Evolutionary conservation across 1,139 yeast species (phyloP), one percentile per base, ranked within the genome.

Genomic region (Barnettozyma hawaiiensis): DNA sequence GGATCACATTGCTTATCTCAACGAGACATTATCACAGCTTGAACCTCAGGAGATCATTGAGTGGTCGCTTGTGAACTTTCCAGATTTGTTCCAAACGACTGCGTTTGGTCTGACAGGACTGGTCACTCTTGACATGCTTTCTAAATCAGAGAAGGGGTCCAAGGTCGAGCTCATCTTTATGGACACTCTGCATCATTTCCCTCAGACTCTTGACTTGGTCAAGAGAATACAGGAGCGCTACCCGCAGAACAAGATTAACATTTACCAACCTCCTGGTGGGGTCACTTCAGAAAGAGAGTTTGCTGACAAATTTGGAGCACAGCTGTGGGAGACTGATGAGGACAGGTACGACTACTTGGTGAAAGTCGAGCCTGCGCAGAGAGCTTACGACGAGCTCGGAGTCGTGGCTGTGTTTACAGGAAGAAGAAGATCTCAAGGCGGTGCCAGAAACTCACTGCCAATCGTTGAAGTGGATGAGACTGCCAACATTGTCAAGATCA

Each of bases 71-170:
- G 63, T 75, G 22, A 86, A 95, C 0, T 81, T 90, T 56, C 96
- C 96, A 5, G 73, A 78, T 29, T 69, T 92, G 27, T 89, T 64
- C 59, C 98, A 92, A 63, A 89, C 96, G 3, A 87, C 97, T 0
- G 97, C 97, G 2, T 87, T 90, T 64, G 98, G 98, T 0, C 71
- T 92, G 34, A 85, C 96, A 1, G 98, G 98, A 0, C 66, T 90
- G 46, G 96, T 84, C 20, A 89, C 92, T 12, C 70, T 86, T 28
- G 97, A 90, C 61, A 84, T 90, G 75, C 66, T 90, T 33, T 72
- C 85, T n/a, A 78, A 79, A 58, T 54, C 81, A 41, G 60, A 32
- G 45, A 59, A 12, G 71, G 73, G 52, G 72, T 37, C 44, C 8
- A 29, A 80, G 1, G 72, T 86, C 10, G 95, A 89, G 46, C 70